A percentile compares a stretch with the other conserved stretches of the same genome.
These are phyloP conservation scores for Mycena vulgaris DNA, from an alignment of 768 basidiomycete genomes.

Conservation along the genomic window DNA sequence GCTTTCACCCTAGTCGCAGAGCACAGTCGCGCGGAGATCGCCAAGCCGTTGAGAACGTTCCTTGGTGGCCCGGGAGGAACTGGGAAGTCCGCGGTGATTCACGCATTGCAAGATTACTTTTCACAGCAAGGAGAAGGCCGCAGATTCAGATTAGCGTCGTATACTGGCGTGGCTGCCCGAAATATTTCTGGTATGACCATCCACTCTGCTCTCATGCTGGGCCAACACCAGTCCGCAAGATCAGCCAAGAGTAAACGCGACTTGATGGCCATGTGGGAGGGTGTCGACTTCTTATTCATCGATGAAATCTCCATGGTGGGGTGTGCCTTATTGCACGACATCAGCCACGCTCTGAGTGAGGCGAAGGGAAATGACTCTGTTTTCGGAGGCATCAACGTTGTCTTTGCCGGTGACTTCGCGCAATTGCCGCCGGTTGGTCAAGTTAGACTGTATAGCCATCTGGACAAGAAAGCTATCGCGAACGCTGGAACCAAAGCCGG, in stretches of 20 bases:
- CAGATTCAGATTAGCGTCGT: not conserved
- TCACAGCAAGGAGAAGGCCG: not conserved
- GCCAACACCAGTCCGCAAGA: not conserved
- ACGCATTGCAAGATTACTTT: not conserved
- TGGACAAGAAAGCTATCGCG: not conserved
- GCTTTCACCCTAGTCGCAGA: not conserved
- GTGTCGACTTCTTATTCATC: not conserved
- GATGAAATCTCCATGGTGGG: conserved; percentile 60
- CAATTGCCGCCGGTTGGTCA: conserved; percentile 57
- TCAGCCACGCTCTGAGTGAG: conserved; percentile 50
- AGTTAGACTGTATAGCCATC: conserved; percentile 5
- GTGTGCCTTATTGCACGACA: conserved; percentile 46
- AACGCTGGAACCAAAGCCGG: not conserved
- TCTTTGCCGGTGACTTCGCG: conserved; percentile 60
- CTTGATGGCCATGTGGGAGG: not conserved
- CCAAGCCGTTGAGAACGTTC: not conserved
- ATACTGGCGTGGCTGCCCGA: not conserved
- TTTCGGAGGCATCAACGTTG: conserved; percentile 59
- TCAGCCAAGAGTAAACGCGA: not conserved
- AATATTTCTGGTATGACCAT: not conserved
- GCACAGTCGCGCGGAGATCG: not conserved
- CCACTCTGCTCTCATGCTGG: not conserved
- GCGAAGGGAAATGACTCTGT: conserved; percentile 48
- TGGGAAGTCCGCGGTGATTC: not conserved
- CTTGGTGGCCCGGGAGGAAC: not conserved